A percentile compares a stretch with the other conserved stretches of the same genome.
These are phyloP conservation scores for Colletotrichum costaricense DNA, from an alignment of 2,329 filamentous ascomycete species.

Conservation along the genomic window DNA sequence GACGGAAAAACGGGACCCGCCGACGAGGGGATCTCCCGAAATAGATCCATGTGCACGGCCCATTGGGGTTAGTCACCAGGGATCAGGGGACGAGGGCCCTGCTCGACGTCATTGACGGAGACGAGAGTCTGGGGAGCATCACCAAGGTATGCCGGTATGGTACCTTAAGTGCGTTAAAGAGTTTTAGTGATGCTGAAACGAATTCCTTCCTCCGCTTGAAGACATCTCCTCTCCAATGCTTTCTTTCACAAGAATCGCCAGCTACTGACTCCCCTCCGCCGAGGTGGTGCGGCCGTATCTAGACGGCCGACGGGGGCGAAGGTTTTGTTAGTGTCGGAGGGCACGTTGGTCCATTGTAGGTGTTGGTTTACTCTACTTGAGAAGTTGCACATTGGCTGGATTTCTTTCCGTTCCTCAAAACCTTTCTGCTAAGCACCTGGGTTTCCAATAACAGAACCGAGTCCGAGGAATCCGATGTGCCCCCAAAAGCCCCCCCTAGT, in stretches of 20 bases:
- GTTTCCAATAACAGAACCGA: background rate
- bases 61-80: background rate
- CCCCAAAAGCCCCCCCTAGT: background rate
- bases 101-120: background rate
- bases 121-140: background rate
- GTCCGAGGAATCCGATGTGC: background rate
- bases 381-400: background rate
- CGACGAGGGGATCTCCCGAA: background rate
- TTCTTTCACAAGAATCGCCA: background rate
- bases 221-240: background rate
- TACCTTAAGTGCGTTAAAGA: background rate
- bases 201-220: background rate
- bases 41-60: background rate
- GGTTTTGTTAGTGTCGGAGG: background rate
- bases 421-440: background rate
- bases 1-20: background rate
- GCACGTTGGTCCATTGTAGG: no score
- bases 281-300: background rate
- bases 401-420: background rate
- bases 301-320: background rate
- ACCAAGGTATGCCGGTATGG: background rate
- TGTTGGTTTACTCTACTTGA: background rate
- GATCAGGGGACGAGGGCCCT: background rate
- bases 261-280: background rate
- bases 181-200: background rate